phyloP scores from a whole-genome alignment of 2,329 filamentous ascomycete genomes.

The Zelopaecilomyces penicillatus region DNA sequence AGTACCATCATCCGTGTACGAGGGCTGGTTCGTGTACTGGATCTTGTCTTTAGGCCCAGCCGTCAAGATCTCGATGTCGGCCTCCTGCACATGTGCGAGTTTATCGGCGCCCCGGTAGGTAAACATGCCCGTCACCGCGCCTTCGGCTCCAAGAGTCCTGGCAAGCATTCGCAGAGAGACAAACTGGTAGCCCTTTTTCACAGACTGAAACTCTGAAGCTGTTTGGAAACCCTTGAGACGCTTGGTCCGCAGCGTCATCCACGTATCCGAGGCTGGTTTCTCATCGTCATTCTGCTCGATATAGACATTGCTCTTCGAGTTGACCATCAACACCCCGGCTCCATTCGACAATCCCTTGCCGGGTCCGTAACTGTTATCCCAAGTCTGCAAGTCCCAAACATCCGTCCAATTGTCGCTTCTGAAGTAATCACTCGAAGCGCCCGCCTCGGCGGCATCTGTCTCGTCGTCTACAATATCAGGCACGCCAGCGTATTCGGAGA shows the following conservation, averaged over 20 bases:
- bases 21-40: slow-evolving; percentile 55
- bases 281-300: slow-evolving; percentile 34
- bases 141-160: slow-evolving; percentile 39
- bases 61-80: slow-evolving; percentile 46
- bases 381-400: slow-evolving; percentile 31
- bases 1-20: slow-evolving; percentile 35
- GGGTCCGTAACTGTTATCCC: slow-evolving; percentile 31
- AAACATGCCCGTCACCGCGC: slow-evolving; percentile 45
- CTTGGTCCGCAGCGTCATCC: slow-evolving; percentile 39
- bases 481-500: slow-evolving; percentile 30
- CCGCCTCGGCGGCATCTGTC: slow-evolving; percentile 19
- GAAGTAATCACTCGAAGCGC: slow-evolving; percentile 32
- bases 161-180: slow-evolving; percentile 40
- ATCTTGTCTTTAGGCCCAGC: slow-evolving; percentile 33
- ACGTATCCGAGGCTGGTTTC: slow-evolving; percentile 28
- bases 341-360: slow-evolving; percentile 17
- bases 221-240: slow-evolving; percentile 37
- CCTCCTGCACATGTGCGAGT: slow-evolving; percentile 37
- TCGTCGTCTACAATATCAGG: slow-evolving; percentile 22
- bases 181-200: slow-evolving; percentile 18
- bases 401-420: slow-evolving; percentile 24
- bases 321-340: slow-evolving; percentile 27
- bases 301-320: slow-evolving; percentile 37
- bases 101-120: slow-evolving; percentile 35
- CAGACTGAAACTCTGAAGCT: slow-evolving; percentile 39